Percentiles rank a stretch among this genome's conserved stretches.
Evolutionary conservation across 2,329 filamentous ascomycete genomes (phyloP).

Genomic region (Daldinia sp.): DNA sequence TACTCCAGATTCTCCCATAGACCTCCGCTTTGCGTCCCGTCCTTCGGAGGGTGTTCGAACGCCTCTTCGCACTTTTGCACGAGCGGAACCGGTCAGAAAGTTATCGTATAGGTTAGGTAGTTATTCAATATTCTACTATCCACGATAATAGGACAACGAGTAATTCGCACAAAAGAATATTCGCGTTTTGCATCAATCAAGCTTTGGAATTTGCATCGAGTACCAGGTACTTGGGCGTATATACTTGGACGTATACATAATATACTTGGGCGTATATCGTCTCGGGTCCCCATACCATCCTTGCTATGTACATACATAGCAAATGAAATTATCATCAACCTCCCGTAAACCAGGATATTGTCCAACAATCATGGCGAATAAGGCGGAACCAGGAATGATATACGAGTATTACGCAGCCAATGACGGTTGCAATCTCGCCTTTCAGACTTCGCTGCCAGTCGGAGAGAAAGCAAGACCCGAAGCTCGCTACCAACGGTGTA

Average conservation of each 20-base stretch:
- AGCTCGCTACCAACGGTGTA: conserved; percentile 38
- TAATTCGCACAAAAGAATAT: neutral
- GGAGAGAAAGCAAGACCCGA: conserved; percentile 1
- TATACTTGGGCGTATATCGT: no score
- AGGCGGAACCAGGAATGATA: conserved; percentile 41
- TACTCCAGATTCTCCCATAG: neutral
- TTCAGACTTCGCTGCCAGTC: conserved; percentile 48
- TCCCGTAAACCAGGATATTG: neutral
- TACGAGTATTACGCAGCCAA: conserved; percentile 44
- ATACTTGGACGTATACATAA: no score
- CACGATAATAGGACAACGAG: neutral
- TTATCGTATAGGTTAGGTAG: no score
- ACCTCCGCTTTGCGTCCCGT: no score
- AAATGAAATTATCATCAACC: no score
- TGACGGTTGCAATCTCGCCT: conserved; percentile 48
- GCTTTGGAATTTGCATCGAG: neutral
- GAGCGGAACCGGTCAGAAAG: no score
- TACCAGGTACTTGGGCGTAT: neutral
- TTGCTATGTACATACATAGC: no score
- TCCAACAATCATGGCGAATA: conserved; percentile 5
- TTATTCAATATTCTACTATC: neutral
- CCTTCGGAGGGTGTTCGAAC: no score
- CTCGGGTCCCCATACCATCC: no score
- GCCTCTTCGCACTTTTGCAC: no score
- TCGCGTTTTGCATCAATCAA: neutral